Percentiles rank a stretch among this genome's conserved stretches.
Evolutionary conservation across 371 early-diverging fungal species (phyloP).

Genomic region (Mortierella sp.): DNA sequence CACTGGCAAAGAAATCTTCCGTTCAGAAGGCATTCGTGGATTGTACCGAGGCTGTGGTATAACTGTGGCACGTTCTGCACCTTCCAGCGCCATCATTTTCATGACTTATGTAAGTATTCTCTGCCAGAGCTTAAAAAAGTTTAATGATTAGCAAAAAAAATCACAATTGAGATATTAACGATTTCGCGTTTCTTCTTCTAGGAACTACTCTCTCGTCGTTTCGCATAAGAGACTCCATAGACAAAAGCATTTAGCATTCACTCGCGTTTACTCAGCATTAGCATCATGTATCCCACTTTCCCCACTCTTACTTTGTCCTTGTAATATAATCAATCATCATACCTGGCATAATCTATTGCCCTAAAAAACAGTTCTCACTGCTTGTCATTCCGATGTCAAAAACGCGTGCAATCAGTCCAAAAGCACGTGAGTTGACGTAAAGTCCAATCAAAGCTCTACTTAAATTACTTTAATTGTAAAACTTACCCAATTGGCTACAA

Average conservation of each 20-base stretch:
- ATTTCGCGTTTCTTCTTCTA: background rate
- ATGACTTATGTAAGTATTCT: conserved; percentile 77
- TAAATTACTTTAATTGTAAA: too few relatives aligned
- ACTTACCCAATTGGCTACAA: too few relatives aligned
- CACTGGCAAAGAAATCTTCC: conserved; percentile 79
- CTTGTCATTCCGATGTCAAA: too few relatives aligned
- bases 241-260: background rate
- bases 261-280: background rate
- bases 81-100: conserved; percentile 95
- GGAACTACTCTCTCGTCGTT: conserved; percentile 36
- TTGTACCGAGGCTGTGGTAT: conserved; percentile 96
- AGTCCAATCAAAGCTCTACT: too few relatives aligned
- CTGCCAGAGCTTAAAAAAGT: background rate
- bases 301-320: background rate
- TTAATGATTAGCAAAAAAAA: background rate
- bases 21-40: conserved; percentile 83
- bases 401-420: too few relatives aligned
- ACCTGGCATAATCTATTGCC: too few relatives aligned
- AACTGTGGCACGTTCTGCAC: conserved; percentile 89
- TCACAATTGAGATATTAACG: background rate
- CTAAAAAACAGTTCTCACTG: too few relatives aligned
- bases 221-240: conserved; percentile 6
- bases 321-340: background rate
- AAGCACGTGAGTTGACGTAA: too few relatives aligned
- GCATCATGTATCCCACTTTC: background rate